Conservation (phyloP, 1,284 basidiomycete genomes). For the Ustilago loliicola region DNA sequence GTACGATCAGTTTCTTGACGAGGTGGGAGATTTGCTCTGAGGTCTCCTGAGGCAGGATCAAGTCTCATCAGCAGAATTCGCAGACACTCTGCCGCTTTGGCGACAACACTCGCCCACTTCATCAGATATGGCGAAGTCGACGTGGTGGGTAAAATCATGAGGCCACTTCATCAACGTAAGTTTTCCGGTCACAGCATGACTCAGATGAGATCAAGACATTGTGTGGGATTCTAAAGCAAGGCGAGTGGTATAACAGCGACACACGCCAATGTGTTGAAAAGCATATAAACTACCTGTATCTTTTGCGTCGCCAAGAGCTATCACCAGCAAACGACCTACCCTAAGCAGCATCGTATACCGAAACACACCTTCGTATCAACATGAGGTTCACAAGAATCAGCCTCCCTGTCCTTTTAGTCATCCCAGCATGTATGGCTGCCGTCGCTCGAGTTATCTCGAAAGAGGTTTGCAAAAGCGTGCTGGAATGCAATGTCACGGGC, state of each 20-base stretch:
- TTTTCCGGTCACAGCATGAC: background rate
- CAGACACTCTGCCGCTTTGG: background rate
- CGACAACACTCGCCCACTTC: conserved; percentile 2
- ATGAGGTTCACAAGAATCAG: conserved; percentile 9
- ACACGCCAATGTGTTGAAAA: background rate
- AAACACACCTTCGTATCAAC: background rate
- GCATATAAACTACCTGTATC: background rate
- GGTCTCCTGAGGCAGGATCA: background rate
- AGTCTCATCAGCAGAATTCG: background rate
- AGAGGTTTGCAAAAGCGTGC: background rate
- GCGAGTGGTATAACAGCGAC: background rate
- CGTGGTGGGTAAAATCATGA: conserved; percentile 8
- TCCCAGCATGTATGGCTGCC: background rate
- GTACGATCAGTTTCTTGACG: conserved; percentile 47
- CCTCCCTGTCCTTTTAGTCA: background rate
- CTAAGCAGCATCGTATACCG: background rate
- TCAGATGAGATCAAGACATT: conserved; percentile 1
- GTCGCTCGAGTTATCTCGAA: background rate
- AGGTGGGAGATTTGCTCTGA: conserved; percentile 50
- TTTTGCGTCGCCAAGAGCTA: background rate
- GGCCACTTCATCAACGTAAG: conserved; percentile 3
- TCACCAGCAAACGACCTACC: background rate
- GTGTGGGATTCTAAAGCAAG: conserved; percentile 3
- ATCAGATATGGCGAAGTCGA: background rate
- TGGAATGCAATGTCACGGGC: conserved; percentile 29